Evolutionary conservation across 2,329 filamentous ascomycete species (phyloP).

Genomic region (Cryphonectria nitschkei): DNA sequence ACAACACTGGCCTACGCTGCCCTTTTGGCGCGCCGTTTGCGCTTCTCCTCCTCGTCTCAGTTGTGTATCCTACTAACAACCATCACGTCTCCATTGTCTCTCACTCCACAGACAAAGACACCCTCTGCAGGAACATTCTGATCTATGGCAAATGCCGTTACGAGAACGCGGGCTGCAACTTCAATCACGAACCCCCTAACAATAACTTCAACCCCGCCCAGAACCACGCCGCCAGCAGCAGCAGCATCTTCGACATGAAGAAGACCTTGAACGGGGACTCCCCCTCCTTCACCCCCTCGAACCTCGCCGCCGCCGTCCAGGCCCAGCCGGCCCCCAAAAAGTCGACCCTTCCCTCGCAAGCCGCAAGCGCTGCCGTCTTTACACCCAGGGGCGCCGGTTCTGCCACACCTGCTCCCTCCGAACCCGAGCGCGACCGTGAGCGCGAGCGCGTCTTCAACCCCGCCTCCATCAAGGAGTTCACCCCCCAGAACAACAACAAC

Average conservation of each 20-base stretch:
- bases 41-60: not conserved
- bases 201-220: conserved; percentile 4
- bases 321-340: conserved; percentile 59
- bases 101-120: conserved; percentile 69
- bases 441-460: conserved; percentile 55
- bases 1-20: not conserved
- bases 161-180: conserved; percentile 87
- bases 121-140: conserved; percentile 86
- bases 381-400: conserved; percentile 67
- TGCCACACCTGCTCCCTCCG: conserved; percentile 46
- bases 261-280: conserved; percentile 93
- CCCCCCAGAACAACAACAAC: conserved; percentile 47
- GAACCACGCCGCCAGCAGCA: conserved; percentile 1
- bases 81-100: not conserved
- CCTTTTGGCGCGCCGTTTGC: not conserved
- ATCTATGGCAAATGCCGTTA: conserved; percentile 94
- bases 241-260: conserved; percentile 29
- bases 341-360: conserved; percentile 82
- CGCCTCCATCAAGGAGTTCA: conserved; percentile 62
- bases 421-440: conserved; percentile 42
- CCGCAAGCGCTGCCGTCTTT: conserved; percentile 85
- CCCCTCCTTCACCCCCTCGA: conserved; percentile 84
- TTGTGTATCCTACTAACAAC: conserved; percentile 24
- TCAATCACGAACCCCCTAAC: conserved; percentile 73
- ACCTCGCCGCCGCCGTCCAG: conserved; percentile 33